These are phyloP conservation scores for Globisporangium orthogonon DNA, from an alignment of 352 stramenopile species.

Conservation along the genomic window DNA sequence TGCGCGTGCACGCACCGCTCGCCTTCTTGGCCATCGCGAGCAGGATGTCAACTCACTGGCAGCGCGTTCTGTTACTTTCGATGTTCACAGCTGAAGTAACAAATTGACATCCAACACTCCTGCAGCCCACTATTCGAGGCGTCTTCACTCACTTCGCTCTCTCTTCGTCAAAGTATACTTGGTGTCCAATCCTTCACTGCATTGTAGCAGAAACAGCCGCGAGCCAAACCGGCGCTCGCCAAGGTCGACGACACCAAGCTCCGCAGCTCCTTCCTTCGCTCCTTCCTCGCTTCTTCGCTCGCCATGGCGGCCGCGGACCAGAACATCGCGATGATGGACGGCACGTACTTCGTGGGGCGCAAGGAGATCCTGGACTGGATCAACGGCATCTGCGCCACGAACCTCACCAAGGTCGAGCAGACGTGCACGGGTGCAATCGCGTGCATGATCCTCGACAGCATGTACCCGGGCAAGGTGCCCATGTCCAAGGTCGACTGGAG, in stretches of 20 bases:
- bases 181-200: too few relatives aligned
- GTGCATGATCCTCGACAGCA: constrained; percentile 96
- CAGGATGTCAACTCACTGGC: constrained; percentile 11
- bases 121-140: too few relatives aligned
- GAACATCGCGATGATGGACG: constrained; percentile 95
- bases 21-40: constrained; percentile 40
- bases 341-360: constrained; percentile 95
- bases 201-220: too few relatives aligned
- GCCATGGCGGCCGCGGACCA: constrained; percentile 73
- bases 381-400: constrained; percentile 93
- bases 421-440: constrained; percentile 94
- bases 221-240: not conserved
- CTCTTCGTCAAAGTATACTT: too few relatives aligned
- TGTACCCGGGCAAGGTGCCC: constrained; percentile 92
- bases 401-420: constrained; percentile 96
- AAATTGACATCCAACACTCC: too few relatives aligned
- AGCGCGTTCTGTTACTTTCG: constrained; percentile 4
- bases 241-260: too few relatives aligned
- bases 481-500: constrained; percentile 98
- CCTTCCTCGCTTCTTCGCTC: too few relatives aligned
- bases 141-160: too few relatives aligned
- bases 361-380: constrained; percentile 99
- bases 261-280: too few relatives aligned
- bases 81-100: not conserved
- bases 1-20: constrained; percentile 18